These are phyloP conservation scores for Cymbopogon flexuosus DNA, from an alignment of 202 grass and related monocot species.

Conservation along the genomic window DNA sequence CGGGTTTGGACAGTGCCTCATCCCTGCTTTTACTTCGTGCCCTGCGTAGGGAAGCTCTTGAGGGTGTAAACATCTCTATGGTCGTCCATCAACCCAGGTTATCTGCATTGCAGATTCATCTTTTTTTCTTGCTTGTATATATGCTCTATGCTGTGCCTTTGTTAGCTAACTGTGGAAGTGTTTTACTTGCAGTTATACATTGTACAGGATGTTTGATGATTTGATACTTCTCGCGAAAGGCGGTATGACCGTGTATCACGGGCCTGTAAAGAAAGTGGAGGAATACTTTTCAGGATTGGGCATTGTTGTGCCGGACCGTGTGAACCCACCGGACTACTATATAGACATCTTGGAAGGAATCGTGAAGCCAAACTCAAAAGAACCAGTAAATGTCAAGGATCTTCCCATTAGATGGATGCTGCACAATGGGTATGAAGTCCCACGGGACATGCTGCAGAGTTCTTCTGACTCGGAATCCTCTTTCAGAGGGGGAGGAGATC, in stretches of 20 bases:
- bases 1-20: conserved; percentile 86
- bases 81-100: conserved; percentile 95
- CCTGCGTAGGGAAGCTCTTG: conserved; percentile 50
- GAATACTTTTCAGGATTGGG: conserved; percentile 76
- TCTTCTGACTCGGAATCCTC: conserved; percentile 49
- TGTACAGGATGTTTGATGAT: conserved; percentile 90
- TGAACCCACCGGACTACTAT: conserved; percentile 91
- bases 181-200: conserved; percentile 54
- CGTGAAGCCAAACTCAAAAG: conserved; percentile 52
- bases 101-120: not conserved
- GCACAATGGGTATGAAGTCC: conserved; percentile 79
- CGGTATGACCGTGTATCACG: conserved; percentile 74
- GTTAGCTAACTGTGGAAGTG: not conserved
- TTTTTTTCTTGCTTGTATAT: not conserved
- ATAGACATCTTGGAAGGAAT: conserved; percentile 94
- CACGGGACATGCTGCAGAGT: conserved; percentile 69
- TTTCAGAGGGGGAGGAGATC: conserved; percentile 34
- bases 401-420: conserved; percentile 89
- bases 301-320: conserved; percentile 75
- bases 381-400: conserved; percentile 54
- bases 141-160: not conserved
- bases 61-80: conserved; percentile 67
- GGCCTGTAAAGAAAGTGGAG: conserved; percentile 83
- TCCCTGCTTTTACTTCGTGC: conserved; percentile 73
- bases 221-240: conserved; percentile 92